Evolutionary conservation across 202 grass and related monocot genomes (phyloP), one percentile per base, ranked within the genome.

Genomic region (Schoenoplectus tabernaemontani): DNA sequence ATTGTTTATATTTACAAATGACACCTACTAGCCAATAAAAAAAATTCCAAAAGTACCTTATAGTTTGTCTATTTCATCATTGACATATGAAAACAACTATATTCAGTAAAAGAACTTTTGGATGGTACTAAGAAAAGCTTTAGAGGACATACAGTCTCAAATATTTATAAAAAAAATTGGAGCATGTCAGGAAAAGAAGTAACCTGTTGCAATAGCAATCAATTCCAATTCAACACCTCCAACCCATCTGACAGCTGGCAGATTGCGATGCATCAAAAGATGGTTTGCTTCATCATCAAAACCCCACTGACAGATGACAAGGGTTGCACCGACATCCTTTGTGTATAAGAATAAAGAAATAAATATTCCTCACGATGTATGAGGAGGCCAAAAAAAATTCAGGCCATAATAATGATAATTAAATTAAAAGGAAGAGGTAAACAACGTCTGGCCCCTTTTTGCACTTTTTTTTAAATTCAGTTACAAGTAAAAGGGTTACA

Each of bases 231-330:
- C 96, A 85, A 99, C 96, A 63, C 92, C 96, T 89, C 92, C 92
- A 91, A 99, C 96, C 96, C 92, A 99, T 91, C 96, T 91, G 59
- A 99, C 90, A 87, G 96, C 96, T 47, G 96, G 96, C 33, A 99
- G 72, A 84, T 99, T 92, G 79, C 91, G 89, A 57, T 93, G 85
- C 92, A 99, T 89, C 43, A 95, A 78, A 34, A 99, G 64, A 89
- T 99, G 96, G 61, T 99, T 99, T 76, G 96, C 96, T 91, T 99
- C 96, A 88, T 99, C 96, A 88, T 99, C 96, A 41, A 99, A 99
- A 62, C 96, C 96, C 96, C 96, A 99, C 47, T 99, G 96, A 59
- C 96, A 99, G 72, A 99, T 99, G 82, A 99, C 96, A 44, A 99
- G 86, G 56, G 96, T 99, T 54, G 96, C 90, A 59, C 96, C 96